Evolutionary conservation across 2,329 filamentous ascomycete genomes (phyloP).

Genomic region (Leptographium flavum): DNA sequence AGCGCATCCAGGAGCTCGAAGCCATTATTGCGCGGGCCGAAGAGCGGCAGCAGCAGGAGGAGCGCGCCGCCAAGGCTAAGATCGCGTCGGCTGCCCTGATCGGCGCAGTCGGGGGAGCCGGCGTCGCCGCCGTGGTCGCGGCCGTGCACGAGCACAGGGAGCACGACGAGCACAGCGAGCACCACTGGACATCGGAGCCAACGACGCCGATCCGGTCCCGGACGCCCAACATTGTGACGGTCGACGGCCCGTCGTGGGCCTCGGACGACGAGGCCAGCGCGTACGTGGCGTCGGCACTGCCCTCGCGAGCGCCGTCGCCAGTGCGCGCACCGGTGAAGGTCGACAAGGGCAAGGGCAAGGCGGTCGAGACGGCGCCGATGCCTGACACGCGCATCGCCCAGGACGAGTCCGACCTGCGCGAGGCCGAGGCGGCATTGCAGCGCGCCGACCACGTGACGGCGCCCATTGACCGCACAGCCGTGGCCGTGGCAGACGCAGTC

Average conservation of each 20-base stretch:
- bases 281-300: not conserved
- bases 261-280: conserved; percentile 21
- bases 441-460: conserved; percentile 32
- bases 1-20: not conserved
- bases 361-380: not conserved
- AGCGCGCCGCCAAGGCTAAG: not conserved
- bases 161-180: not conserved
- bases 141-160: not conserved
- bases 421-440: conserved; percentile 29
- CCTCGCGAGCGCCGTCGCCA: not conserved
- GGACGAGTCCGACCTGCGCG: conserved; percentile 32
- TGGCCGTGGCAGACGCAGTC: conserved; percentile 30
- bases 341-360: not conserved
- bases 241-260: conserved; percentile 11
- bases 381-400: too few relatives aligned
- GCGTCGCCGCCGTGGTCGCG: not conserved
- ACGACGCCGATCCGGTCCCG: conserved; percentile 25
- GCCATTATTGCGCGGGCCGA: not conserved
- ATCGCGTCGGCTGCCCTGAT: not conserved
- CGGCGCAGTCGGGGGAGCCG: not conserved
- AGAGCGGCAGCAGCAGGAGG: not conserved
- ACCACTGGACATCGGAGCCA: conserved; percentile 21
- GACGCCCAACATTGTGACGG: conserved; percentile 17
- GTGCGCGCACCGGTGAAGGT: not conserved
- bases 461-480: conserved; percentile 28